These are phyloP conservation scores for Microthyrium microscopicum DNA, from an alignment of 2,329 filamentous ascomycete genomes.

Conservation along the genomic window DNA sequence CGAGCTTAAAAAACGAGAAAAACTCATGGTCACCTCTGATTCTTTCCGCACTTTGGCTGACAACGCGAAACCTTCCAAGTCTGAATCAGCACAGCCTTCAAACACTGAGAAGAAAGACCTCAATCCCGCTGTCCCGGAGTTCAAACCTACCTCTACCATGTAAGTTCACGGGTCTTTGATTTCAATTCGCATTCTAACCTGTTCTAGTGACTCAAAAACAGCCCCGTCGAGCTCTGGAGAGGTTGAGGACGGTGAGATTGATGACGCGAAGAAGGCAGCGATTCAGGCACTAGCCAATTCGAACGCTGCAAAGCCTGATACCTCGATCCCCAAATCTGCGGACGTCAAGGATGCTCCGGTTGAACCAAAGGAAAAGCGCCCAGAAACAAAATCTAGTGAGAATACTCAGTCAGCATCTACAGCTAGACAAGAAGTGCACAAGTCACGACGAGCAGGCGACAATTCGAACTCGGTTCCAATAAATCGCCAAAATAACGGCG, in stretches of 20 bases:
- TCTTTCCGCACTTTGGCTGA: background rate
- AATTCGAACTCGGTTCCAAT: too few relatives aligned
- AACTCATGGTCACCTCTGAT: too few relatives aligned
- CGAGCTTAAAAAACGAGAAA: too few relatives aligned
- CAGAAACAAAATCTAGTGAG: too few relatives aligned
- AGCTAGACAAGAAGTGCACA: background rate
- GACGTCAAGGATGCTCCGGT: slow-evolving; percentile 8
- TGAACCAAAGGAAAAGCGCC: slow-evolving; percentile 9
- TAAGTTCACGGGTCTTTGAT: slow-evolving; percentile 1
- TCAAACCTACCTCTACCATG: slow-evolving; percentile 34
- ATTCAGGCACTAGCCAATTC: too few relatives aligned
- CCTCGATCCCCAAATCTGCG: slow-evolving; percentile 8
- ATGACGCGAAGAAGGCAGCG: slow-evolving; percentile 34
- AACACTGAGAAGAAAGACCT: slow-evolving; percentile 29
- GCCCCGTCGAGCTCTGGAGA: slow-evolving; percentile 19
- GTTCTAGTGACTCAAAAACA: background rate
- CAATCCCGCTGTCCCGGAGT: slow-evolving; percentile 43
- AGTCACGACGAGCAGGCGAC: background rate
- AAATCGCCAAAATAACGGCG: too few relatives aligned
- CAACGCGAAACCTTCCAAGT: slow-evolving; percentile 15
- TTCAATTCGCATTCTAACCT: background rate
- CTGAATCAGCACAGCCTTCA: slow-evolving; percentile 19
- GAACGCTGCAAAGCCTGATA: too few relatives aligned
- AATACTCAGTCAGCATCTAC: background rate
- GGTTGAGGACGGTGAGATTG: slow-evolving; percentile 58